These are phyloP conservation scores for Psidium friedrichsthalianum DNA, from an alignment of 345 rosid species.

Conservation along the genomic window DNA sequence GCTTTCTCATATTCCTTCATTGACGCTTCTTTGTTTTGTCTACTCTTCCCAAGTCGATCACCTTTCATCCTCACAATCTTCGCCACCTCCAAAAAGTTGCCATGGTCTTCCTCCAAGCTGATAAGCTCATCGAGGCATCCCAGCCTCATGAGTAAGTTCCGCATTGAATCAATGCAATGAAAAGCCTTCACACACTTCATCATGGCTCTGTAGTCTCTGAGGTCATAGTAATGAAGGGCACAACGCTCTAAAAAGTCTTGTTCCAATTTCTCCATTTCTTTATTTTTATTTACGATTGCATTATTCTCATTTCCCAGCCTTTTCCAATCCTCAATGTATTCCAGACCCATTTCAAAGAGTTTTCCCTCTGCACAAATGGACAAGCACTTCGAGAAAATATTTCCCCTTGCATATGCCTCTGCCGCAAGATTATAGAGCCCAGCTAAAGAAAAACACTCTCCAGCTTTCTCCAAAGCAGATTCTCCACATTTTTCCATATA, in stretches of 20 bases:
- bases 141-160: slow-evolving; percentile 15
- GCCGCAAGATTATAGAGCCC: slow-evolving; percentile 20
- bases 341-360: slow-evolving; percentile 29
- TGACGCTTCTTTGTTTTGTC: background rate
- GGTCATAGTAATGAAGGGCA: slow-evolving; percentile 21
- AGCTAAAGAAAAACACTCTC: slow-evolving; percentile 30
- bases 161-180: slow-evolving; percentile 7
- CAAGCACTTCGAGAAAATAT: slow-evolving; percentile 21
- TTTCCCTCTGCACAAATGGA: slow-evolving; percentile 21
- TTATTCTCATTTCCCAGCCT: slow-evolving; percentile 1
- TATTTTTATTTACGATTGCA: background rate
- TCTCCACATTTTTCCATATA: slow-evolving; percentile 29
- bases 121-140: slow-evolving; percentile 27
- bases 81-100: slow-evolving; percentile 27
- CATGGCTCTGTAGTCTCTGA: slow-evolving; percentile 15
- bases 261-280: slow-evolving; percentile 12
- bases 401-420: slow-evolving; percentile 24
- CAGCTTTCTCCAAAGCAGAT: slow-evolving; percentile 23
- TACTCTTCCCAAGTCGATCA: background rate
- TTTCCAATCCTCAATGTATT: slow-evolving; percentile 23
- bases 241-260: slow-evolving; percentile 24
- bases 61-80: background rate
- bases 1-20: slow-evolving; percentile 18
- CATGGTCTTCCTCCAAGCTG: slow-evolving; percentile 18
- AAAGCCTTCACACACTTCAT: slow-evolving; percentile 22